phyloP scores from a whole-genome alignment of 495 filamentous ascomycete genomes.

The Oidiodendron maius region DNA sequence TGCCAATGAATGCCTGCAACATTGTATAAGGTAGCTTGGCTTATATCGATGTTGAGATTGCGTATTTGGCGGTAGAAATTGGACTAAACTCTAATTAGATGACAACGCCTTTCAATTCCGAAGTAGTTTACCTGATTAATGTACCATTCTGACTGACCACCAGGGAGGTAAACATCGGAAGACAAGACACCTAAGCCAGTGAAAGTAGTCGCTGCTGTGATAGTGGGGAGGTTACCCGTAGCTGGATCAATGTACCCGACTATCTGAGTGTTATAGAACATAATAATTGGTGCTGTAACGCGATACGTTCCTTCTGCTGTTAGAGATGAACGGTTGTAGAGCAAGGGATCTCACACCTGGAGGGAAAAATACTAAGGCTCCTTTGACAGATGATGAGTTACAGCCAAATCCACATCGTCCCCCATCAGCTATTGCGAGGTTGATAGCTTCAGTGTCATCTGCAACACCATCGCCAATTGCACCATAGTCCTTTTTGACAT shows the following conservation, averaged over 20 bases:
- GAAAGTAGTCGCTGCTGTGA: conserved; percentile 54
- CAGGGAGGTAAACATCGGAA: conserved; percentile 54
- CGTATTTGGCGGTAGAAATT: conserved; percentile 73
- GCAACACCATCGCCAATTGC: too few relatives aligned
- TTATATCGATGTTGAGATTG: too few relatives aligned
- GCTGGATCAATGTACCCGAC: too few relatives aligned
- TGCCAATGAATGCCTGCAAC: conserved; percentile 68
- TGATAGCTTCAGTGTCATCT: conserved; percentile 17
- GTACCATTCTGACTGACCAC: too few relatives aligned
- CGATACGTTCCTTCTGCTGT: conserved; percentile 9
- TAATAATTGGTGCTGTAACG: conserved; percentile 1
- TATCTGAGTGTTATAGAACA: conserved; percentile 8
- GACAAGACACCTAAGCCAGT: conserved; percentile 64
- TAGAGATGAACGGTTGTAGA: too few relatives aligned
- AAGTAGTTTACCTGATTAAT: too few relatives aligned
- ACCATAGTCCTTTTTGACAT: too few relatives aligned
- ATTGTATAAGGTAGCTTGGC: conserved; percentile 35
- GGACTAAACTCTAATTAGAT: conserved; percentile 36
- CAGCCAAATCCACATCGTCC: conserved; percentile 8
- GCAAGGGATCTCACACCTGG: too few relatives aligned
- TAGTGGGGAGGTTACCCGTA: conserved; percentile 39
- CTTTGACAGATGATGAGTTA: conserved; percentile 3
- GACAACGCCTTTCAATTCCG: conserved; percentile 34
- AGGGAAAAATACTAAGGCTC: conserved; percentile 14
- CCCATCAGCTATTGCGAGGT: conserved; percentile 7